Percentiles rank a stretch among this genome's conserved stretches.
phyloP scores from a whole-genome alignment of 2,329 filamentous ascomycete genomes.

The Mycosphaerella sp. region DNA sequence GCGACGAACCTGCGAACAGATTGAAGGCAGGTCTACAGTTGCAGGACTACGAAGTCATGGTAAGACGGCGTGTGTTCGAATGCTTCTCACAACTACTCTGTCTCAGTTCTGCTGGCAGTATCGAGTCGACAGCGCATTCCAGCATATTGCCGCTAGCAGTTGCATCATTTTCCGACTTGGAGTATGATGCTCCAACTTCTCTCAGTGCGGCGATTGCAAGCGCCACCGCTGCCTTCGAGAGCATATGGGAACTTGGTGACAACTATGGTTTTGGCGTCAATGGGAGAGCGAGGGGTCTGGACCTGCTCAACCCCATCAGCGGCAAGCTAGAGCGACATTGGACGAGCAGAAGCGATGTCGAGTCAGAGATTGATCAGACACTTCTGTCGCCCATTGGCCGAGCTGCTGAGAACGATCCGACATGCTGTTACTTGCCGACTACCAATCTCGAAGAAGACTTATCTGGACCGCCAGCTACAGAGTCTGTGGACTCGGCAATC shows the following conservation, averaged over 20 bases:
- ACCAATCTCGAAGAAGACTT: constrained; percentile 25
- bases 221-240: constrained; percentile 83
- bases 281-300: constrained; percentile 71
- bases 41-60: constrained; percentile 86
- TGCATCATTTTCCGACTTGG: constrained; percentile 86
- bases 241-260: constrained; percentile 89
- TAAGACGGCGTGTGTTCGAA: constrained; percentile 84
- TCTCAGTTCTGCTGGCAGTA: constrained; percentile 75
- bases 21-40: constrained; percentile 80
- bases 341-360: constrained; percentile 48
- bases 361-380: constrained; percentile 57
- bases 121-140: constrained; percentile 80
- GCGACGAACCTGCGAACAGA: constrained; percentile 78
- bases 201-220: constrained; percentile 87
- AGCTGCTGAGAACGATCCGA: constrained; percentile 83
- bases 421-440: constrained; percentile 61
- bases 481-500: constrained; percentile 91
- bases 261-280: constrained; percentile 94
- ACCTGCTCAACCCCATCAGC: constrained; percentile 61
- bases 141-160: constrained; percentile 86
- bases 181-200: constrained; percentile 77
- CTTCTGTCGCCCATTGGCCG: constrained; percentile 61
- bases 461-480: constrained; percentile 76
- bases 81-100: constrained; percentile 91
- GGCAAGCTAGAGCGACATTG: constrained; percentile 49